These are phyloP conservation scores for Lenzites betulinus DNA, from an alignment of 768 basidiomycete species.

Conservation along the genomic window DNA sequence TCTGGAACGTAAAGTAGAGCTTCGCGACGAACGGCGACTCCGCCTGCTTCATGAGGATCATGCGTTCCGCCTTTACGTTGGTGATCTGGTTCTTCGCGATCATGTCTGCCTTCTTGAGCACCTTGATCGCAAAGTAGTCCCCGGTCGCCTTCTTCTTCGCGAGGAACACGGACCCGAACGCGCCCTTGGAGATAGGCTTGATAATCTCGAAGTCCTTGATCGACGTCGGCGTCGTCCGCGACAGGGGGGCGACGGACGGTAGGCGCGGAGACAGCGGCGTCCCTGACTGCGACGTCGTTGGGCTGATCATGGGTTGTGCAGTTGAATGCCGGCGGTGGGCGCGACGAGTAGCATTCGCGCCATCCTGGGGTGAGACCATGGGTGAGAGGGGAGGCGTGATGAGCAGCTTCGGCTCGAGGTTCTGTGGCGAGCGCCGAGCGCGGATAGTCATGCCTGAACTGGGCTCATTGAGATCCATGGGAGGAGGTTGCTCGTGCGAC, in stretches of 20 bases:
- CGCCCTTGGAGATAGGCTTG: constrained; percentile 98
- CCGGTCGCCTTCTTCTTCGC: constrained; percentile 98
- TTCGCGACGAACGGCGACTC: constrained; percentile 98
- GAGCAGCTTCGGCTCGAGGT: constrained; percentile 63
- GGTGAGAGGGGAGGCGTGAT: constrained; percentile 77
- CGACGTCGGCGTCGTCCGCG: constrained; percentile 82
- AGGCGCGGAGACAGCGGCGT: constrained; percentile 86
- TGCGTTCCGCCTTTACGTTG: constrained; percentile 98
- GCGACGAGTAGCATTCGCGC: constrained; percentile 49
- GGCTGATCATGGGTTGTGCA: constrained; percentile 57
- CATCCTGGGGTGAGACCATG: constrained; percentile 56
- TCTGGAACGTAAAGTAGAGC: constrained; percentile 98
- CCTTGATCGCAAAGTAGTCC: constrained; percentile 99
- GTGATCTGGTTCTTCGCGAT: constrained; percentile 99
- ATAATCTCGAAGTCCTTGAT: constrained; percentile 99
- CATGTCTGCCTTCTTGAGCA: constrained; percentile 99
- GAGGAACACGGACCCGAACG: constrained; percentile 97
- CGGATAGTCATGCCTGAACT: constrained; percentile 47
- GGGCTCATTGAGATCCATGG: constrained; percentile 65
- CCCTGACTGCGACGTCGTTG: constrained; percentile 41
- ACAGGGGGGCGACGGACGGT: constrained; percentile 71
- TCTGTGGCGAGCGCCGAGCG: constrained; percentile 66
- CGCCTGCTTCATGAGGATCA: constrained; percentile 99
- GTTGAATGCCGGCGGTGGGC: constrained; percentile 56
- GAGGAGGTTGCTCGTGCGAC: constrained; percentile 58